Conservation (phyloP, 2,329 filamentous ascomycete species). For the Clarireedia paspali region DNA sequence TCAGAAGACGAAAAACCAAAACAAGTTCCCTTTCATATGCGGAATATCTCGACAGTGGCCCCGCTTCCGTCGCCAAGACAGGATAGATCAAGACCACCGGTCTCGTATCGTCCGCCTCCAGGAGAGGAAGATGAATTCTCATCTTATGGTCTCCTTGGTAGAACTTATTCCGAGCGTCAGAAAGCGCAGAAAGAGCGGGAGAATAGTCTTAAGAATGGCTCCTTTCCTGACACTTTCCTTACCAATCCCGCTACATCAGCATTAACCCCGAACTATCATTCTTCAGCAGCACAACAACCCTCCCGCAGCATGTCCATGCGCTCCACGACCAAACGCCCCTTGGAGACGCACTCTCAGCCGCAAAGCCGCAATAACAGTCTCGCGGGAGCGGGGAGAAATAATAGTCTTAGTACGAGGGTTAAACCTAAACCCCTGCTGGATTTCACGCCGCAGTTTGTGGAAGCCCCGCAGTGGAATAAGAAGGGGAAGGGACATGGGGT, state of each 20-base stretch:
- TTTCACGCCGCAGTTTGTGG: slow-evolving; percentile 55
- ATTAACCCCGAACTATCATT: slow-evolving; percentile 41
- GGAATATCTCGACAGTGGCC: slow-evolving; percentile 19
- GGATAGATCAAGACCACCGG: slow-evolving; percentile 16
- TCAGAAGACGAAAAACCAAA: slow-evolving; percentile 24
- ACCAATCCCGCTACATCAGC: no score
- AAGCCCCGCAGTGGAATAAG: slow-evolving; percentile 51
- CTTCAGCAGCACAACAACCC: slow-evolving; percentile 37
- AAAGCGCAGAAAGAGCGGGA: slow-evolving; percentile 25
- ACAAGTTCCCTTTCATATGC: slow-evolving; percentile 27
- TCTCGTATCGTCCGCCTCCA: slow-evolving; percentile 19
- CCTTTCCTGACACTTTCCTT: slow-evolving; percentile 39
- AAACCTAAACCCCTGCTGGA: slow-evolving; percentile 55
- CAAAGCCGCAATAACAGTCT: slow-evolving; percentile 1
- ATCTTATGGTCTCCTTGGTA: slow-evolving; percentile 39
- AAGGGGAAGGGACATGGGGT: slow-evolving; percentile 45
- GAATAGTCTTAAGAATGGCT: slow-evolving; percentile 21
- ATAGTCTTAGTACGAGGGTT: background rate
- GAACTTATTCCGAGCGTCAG: slow-evolving; percentile 40
- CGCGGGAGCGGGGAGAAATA: no score
- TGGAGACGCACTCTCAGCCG: background rate
- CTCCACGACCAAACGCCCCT: slow-evolving; percentile 5
- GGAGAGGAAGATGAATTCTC: slow-evolving; percentile 34
- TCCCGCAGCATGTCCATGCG: slow-evolving; percentile 21
- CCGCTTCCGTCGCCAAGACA: background rate